Evolutionary conservation across 2,329 filamentous ascomycete genomes (phyloP), one percentile per base, ranked within the genome.

Genomic region (Lachnellula subtilissima): DNA sequence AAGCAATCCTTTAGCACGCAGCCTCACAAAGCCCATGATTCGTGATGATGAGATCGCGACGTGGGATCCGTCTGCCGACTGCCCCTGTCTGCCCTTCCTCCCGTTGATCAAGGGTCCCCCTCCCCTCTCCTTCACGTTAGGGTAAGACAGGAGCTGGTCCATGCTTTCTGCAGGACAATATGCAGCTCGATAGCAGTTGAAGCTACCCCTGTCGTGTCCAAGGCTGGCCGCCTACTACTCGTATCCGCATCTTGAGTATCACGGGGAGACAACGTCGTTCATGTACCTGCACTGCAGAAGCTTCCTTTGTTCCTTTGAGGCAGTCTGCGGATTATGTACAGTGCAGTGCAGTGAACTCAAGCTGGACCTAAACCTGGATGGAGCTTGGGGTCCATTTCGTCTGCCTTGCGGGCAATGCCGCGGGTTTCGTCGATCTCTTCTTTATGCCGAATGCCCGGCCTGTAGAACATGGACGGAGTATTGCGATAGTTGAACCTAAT

Each of bases 151-250:
- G 32, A 35, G 45, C n/a, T 54, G 36, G 43, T 45, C 52, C 49
- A 61, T 60, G 60, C 60, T 61, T 60, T 55, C 59, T 60, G 63
- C 63, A 62, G 61, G 60, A 59, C 52, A 55, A 23, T 37, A 54
- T 61, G 58, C 58, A 61, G 23, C 53, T 54, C 58, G 60, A 62
- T 64, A 63, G 42, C 42, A 35, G 35, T 19, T 39, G 42, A 25
- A 51, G 23, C 59, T 59, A 60, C 57, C 57, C 61, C 50, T 54
- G 53, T 52, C 55, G 43, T 54, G 58, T 56, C 53, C 50, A 55
- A 57, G 45, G 22, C 19, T 54, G 8, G 35, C 22, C 52, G 45
- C 23, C 32, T 42, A 56, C 61, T 58, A 56, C 60, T 56, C 58
- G 58, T 56, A 64, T 56, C 52, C 53, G 49, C 56, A 52, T 52